These are phyloP conservation scores for Guadua angustifolia DNA, from an alignment of 176 grass and related monocot species.

Conservation along the genomic window DNA sequence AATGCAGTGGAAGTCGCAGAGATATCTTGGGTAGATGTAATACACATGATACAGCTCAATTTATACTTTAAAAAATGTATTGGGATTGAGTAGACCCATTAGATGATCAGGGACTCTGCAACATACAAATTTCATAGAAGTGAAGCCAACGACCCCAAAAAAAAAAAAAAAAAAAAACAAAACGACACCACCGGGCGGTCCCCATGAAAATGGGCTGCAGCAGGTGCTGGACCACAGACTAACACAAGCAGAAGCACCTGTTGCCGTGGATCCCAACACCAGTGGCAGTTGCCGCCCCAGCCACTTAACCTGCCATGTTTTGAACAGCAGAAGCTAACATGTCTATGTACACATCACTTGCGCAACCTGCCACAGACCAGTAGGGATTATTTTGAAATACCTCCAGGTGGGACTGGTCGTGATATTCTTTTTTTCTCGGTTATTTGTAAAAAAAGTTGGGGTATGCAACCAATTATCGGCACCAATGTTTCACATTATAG, in stretches of 20 bases:
- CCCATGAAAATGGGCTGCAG: not conserved
- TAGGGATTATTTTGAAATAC: conserved; percentile 16
- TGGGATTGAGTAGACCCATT: not conserved
- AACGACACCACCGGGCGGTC: too few relatives aligned
- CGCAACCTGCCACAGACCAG: not conserved
- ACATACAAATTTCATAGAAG: conserved; percentile 17
- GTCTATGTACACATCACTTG: not conserved
- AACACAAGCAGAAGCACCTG: not conserved
- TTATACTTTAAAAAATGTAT: not conserved
- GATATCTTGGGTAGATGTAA: not conserved
- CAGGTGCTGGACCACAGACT: not conserved
- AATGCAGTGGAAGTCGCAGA: not conserved
- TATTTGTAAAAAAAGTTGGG: conserved; percentile 3
- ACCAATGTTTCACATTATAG: not conserved
- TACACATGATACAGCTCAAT: not conserved
- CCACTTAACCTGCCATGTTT: not conserved
- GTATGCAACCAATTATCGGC: not conserved
- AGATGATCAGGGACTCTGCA: not conserved
- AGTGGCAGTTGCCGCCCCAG: not conserved
- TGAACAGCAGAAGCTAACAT: not conserved
- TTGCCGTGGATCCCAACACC: not conserved
- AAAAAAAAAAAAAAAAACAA: too few relatives aligned
- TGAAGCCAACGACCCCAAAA: too few relatives aligned
- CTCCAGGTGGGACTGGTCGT: conserved; percentile 9
- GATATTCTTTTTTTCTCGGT: conserved; percentile 8